A percentile compares a stretch with the other conserved stretches of the same genome.
Conservation (phyloP, 2,329 filamentous ascomycete genomes). For the Exophiala oligosperma region DNA sequence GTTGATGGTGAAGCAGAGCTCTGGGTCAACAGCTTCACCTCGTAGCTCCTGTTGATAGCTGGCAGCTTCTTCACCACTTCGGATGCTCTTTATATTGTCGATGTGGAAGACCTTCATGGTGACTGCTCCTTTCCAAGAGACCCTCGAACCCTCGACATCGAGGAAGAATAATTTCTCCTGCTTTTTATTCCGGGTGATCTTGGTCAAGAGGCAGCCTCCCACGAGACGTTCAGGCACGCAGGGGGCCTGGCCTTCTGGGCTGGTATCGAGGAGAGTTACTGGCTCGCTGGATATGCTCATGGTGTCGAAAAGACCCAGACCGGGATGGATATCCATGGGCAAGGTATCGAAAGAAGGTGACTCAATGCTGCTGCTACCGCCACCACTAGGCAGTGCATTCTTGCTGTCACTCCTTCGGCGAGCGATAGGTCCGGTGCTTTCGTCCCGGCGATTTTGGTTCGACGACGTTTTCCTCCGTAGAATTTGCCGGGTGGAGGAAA, state of each 20-base stretch:
- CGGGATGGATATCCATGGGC: constrained; percentile 16
- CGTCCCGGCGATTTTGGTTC: constrained; percentile 74
- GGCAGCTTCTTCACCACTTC: constrained; percentile 76
- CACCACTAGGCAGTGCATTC: constrained; percentile 54
- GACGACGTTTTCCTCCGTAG: constrained; percentile 74
- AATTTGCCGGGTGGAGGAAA: constrained; percentile 50
- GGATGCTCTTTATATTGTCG: constrained; percentile 91
- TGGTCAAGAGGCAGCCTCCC: constrained; percentile 74
- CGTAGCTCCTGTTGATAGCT: constrained; percentile 87
- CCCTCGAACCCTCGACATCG: constrained; percentile 79
- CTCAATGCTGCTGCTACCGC: constrained; percentile 6
- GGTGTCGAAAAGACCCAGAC: constrained; percentile 38
- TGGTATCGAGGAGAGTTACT: constrained; percentile 35
- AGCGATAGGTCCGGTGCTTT: constrained; percentile 86
- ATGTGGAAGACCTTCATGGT: constrained; percentile 86
- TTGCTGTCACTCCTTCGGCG: constrained; percentile 88
- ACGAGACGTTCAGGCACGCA: constrained; percentile 76
- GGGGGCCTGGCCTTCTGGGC: constrained; percentile 53
- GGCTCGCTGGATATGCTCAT: constrained; percentile 42
- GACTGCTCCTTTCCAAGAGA: constrained; percentile 80
- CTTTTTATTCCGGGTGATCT: constrained; percentile 81
- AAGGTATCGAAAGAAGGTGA: constrained; percentile 18
- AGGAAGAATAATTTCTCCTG: constrained; percentile 74
- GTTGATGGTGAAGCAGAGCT: constrained; percentile 84
- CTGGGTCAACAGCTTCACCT: constrained; percentile 65